Evolutionary conservation across 2,329 filamentous ascomycete genomes (phyloP).

Genomic region (Calcarisporium arbuscula): DNA sequence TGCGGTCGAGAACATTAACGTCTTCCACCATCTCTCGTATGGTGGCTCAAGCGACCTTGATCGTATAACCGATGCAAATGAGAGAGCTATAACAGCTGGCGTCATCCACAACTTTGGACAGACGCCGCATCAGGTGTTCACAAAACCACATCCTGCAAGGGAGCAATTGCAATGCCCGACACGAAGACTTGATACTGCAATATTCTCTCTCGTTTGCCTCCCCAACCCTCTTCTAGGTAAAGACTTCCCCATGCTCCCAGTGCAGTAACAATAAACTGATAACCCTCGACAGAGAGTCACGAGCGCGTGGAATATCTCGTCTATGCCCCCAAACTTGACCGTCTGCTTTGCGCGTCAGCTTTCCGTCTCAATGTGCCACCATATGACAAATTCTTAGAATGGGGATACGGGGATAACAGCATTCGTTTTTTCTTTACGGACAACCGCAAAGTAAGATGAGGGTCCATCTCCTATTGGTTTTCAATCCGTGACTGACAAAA

Average conservation of each 20-base stretch:
- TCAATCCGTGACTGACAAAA: conserved; percentile 19
- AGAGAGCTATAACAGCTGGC: conserved; percentile 81
- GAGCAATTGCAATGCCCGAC: conserved; percentile 61
- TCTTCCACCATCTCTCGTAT: conserved; percentile 95
- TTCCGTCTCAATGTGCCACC: conserved; percentile 85
- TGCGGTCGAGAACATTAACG: conserved; percentile 84
- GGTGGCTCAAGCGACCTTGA: conserved; percentile 90
- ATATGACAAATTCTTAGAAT: conserved; percentile 90
- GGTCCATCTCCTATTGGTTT: not conserved
- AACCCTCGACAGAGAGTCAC: conserved; percentile 46
- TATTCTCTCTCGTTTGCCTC: conserved; percentile 69
- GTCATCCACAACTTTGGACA: conserved; percentile 99
- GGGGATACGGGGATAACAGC: conserved; percentile 91
- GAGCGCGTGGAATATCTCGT: conserved; percentile 76
- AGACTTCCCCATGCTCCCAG: conserved; percentile 8
- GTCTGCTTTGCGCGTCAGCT: conserved; percentile 74
- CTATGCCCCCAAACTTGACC: conserved; percentile 73
- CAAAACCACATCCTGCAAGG: conserved; percentile 68
- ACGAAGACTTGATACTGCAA: conserved; percentile 69
- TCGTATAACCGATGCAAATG: conserved; percentile 79
- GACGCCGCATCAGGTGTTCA: conserved; percentile 92
- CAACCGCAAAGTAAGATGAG: conserved; percentile 56
- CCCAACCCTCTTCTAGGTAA: conserved; percentile 69
- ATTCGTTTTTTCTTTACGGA: conserved; percentile 86
- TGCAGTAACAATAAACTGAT: not conserved